Conservation (phyloP, 1,284 basidiomycete genomes). For the Exobasidium rhododendri region DNA sequence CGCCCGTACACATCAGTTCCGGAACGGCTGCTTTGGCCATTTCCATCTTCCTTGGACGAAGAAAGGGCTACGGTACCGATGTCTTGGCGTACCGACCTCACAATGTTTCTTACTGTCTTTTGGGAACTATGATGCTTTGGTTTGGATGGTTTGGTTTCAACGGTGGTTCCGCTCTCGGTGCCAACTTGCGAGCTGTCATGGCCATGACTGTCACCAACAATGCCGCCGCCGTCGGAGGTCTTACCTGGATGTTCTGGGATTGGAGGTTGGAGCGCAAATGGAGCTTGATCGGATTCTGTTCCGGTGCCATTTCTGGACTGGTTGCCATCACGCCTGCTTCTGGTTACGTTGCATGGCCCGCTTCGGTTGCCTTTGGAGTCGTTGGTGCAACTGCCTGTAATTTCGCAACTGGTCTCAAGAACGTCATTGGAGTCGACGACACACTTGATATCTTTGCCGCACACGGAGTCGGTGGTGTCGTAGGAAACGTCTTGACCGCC, state of each 20-base stretch:
- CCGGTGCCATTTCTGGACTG: constrained; percentile 83
- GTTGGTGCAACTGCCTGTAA: constrained; percentile 65
- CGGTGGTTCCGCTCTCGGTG: constrained; percentile 55
- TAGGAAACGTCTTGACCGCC: constrained; percentile 79
- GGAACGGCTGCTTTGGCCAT: constrained; percentile 54
- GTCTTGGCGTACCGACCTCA: constrained; percentile 56
- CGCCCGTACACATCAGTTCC: constrained; percentile 57
- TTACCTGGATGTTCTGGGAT: constrained; percentile 58
- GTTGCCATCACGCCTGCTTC: constrained; percentile 62
- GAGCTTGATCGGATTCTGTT: constrained; percentile 81
- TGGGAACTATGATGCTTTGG: constrained; percentile 58
- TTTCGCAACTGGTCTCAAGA: constrained; percentile 91
- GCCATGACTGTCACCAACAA: constrained; percentile 57
- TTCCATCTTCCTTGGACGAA: constrained; percentile 55
- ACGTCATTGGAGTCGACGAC: constrained; percentile 54
- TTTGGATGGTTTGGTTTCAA: constrained; percentile 56
- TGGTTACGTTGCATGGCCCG: constrained; percentile 64
- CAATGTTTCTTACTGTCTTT: constrained; percentile 55
- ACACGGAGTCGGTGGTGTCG: constrained; percentile 81
- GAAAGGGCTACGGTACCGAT: constrained; percentile 57
- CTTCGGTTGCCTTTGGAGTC: constrained; percentile 69
- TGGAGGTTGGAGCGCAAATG: constrained; percentile 58
- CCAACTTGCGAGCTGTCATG: constrained; percentile 56
- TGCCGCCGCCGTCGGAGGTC: constrained; percentile 71
- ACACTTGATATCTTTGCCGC: constrained; percentile 73